Base-by-base conservation (phyloP, 2,329 filamentous ascomycete genomes). In the Trichophyton rubrum region DNA sequence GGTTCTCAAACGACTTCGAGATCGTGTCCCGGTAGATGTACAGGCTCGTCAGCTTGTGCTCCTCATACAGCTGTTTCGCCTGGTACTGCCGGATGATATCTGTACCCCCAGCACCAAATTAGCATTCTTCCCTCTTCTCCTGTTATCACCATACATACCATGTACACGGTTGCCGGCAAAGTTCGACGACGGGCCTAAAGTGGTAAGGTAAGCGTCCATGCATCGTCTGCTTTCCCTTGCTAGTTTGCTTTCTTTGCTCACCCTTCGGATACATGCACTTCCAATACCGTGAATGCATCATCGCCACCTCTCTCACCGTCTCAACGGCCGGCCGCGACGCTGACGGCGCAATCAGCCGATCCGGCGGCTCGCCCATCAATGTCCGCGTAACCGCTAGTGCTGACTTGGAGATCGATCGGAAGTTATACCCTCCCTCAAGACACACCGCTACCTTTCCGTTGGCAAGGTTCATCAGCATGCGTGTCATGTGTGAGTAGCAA, bases 401-500 rank as follows among this genome's bases (percentile, higher is more conserved):
- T 3, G 93, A 97, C 61, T 88, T 85, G 0, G 93, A 95, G 62
- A 99, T 99, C 0, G 93, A 93, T 56, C 85, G 79, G 24, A 99
- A 83, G 68, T 97, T 97, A 74, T 99, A 99, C 7, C 93, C 93
- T 22, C 93, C 93, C 75, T 99, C 93, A 1, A 99, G 80, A 70
- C 91, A 96, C 7, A 96, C 92, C 1, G 89, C 88, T 13, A 99
- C 81, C 70, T 91, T 96, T 30, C 93, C 93, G 51, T 85, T 81
- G 0, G 93, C 92, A 20, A 99, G 79, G 1, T 89, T 90, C 91
- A 96, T 97, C 56, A 99, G 82, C 92, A 97, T 96, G 70, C 96
- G 90, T 15, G 93, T 97, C 93, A 99, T 97, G 70, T 99, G 92
- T 13, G 91, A 89, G 71, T 97, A 99, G 70, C 93, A 95, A 3